Conservation (phyloP, 2,329 filamentous ascomycete species). For the Cladorrhinum sp. region DNA sequence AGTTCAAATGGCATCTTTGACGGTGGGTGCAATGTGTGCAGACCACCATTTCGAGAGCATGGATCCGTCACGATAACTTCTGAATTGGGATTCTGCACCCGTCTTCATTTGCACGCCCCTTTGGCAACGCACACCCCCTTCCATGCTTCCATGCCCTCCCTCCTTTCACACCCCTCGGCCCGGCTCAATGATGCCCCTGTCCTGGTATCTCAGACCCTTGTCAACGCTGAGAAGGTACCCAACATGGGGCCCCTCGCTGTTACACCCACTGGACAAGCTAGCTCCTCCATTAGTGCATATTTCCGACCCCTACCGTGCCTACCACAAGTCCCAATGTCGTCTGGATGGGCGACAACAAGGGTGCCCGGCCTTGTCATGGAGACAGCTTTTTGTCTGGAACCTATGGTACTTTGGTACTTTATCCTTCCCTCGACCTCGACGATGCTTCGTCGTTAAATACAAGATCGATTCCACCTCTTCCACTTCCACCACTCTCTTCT, state of each 20-base stretch:
- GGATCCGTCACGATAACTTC: neutral
- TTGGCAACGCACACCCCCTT: slow-evolving; percentile 21
- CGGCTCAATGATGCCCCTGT: slow-evolving; percentile 18
- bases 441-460: slow-evolving; percentile 28
- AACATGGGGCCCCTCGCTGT: slow-evolving; percentile 16
- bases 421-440: slow-evolving; percentile 11
- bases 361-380: slow-evolving; percentile 17
- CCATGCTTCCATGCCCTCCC: neutral
- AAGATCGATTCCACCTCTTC: slow-evolving; percentile 22
- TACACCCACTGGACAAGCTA: slow-evolving; percentile 10
- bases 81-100: neutral
- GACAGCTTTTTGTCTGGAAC: slow-evolving; percentile 16
- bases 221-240: slow-evolving; percentile 10
- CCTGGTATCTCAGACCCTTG: slow-evolving; percentile 8
- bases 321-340: slow-evolving; percentile 10
- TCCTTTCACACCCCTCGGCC: slow-evolving; percentile 19
- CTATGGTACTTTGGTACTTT: slow-evolving; percentile 4
- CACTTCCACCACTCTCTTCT: slow-evolving; percentile 1
- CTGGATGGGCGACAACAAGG: slow-evolving; percentile 26
- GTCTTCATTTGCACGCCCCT: slow-evolving; percentile 13
- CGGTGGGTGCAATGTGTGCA: neutral
- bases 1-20: neutral
- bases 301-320: slow-evolving; percentile 23
- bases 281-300: slow-evolving; percentile 15
- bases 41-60: neutral